Evolutionary conservation across 2,329 filamentous ascomycete species (phyloP), one percentile per base, ranked within the genome.

Genomic region (Emergomyces orientalis): DNA sequence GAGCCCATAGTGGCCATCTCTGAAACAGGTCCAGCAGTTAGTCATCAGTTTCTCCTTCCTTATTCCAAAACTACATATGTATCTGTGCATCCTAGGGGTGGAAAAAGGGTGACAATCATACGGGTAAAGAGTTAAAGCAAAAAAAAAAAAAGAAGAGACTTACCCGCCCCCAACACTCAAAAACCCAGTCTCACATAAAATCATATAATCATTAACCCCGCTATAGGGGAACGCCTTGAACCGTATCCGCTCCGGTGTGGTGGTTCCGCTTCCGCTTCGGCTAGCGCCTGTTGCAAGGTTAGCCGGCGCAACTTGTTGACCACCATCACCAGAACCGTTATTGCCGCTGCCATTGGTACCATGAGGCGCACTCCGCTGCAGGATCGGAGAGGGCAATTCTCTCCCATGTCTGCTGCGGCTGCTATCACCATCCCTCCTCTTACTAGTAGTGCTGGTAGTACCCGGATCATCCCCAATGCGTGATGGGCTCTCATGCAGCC

Each of bases 221-320:
- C 89, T 95, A 72, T 97, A 97, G 0, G 93, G 92, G 70, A 97
- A 99, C 0, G 93, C 93, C 77, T 96, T 97, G 82, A 99, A 99
- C 25, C 94, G 86, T 68, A 97, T 90, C 32, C 86, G 83, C 65
- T 93, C 89, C 4, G 86, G 84, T 3, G 86, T 85, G 32, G 81
- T 82, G 0, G 82, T 76, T 1, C 81, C 77, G 68, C 76, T 79
- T 62, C 73, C 70, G 68, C 75, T 79, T 62, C 73, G 71, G 45
- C 72, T 74, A 62, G 22, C 67, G 67, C n/a, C 66, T 72, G 63
- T 65, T 72, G 67, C 61, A 68, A 69, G 25, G 70, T 69, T 62
- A 64, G 66, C 37, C 64, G 58, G n/a, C 5, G 58, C 34, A 52
- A 25, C n/a, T 51, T 52, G 25, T 52, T 52, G 49, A 52, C 49